phyloP scores from a whole-genome alignment of 495 filamentous ascomycete genomes.

The Xylaria grammica region DNA sequence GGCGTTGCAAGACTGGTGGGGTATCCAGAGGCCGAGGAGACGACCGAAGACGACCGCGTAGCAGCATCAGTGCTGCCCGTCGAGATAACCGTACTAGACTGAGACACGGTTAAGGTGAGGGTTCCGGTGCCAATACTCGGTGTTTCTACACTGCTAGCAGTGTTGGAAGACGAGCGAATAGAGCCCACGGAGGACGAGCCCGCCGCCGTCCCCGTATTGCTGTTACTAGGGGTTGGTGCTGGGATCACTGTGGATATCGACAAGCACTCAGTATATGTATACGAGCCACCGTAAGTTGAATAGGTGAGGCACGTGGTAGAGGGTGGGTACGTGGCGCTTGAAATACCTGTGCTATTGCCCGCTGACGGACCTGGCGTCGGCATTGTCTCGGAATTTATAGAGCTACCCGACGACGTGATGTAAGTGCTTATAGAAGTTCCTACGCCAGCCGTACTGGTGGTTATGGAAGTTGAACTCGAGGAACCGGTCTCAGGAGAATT shows the following conservation, averaged over 20 bases:
- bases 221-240: background rate
- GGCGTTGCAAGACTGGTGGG: background rate
- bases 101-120: conserved; percentile 1
- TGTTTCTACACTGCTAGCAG: background rate
- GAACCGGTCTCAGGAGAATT: conserved; percentile 29
- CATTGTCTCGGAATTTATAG: conserved; percentile 5
- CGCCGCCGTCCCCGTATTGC: background rate
- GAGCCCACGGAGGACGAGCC: background rate
- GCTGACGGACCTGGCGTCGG: background rate
- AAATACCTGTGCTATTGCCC: conserved; percentile 12
- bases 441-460: conserved; percentile 6
- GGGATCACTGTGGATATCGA: conserved; percentile 12
- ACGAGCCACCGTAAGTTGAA: conserved; percentile 27
- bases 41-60: conserved; percentile 15
- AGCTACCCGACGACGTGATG: conserved; percentile 9
- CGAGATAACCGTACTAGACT: conserved; percentile 19
- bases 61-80: conserved; percentile 27
- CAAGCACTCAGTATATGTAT: conserved; percentile 27
- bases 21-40: conserved; percentile 5
- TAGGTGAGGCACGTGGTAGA: conserved; percentile 29
- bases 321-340: conserved; percentile 13
- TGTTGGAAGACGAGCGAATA: background rate
- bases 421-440: conserved; percentile 2
- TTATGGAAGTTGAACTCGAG: conserved; percentile 17
- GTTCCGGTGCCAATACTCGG: conserved; percentile 22